Evolutionary conservation across 1,284 basidiomycete species (phyloP).

Genomic region (Rhodofomes roseus): DNA sequence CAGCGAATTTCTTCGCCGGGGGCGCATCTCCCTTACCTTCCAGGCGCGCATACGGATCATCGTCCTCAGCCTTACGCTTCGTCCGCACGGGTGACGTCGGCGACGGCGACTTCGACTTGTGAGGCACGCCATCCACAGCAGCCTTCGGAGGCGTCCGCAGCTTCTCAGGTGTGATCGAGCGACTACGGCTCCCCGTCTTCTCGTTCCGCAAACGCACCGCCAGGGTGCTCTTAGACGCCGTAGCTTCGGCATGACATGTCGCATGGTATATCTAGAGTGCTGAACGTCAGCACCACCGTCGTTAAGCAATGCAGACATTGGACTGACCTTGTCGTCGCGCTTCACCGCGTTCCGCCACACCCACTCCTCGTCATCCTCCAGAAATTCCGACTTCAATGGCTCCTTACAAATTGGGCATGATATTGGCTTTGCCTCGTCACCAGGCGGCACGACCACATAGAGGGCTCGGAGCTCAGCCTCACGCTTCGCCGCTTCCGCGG

Average conservation of each 20-base stretch:
- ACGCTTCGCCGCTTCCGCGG: slow-evolving; percentile 67
- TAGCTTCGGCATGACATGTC: slow-evolving; percentile 84
- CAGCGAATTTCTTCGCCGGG: slow-evolving; percentile 27
- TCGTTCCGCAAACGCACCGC: slow-evolving; percentile 64
- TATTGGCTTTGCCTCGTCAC: slow-evolving; percentile 74
- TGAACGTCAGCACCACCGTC: slow-evolving; percentile 2
- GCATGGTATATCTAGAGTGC: slow-evolving; percentile 77
- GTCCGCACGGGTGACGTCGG: slow-evolving; percentile 48
- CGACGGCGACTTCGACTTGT: slow-evolving; percentile 39
- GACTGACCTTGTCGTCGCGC: slow-evolving; percentile 76
- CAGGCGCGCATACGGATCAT: slow-evolving; percentile 27
- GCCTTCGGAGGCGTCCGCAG: slow-evolving; percentile 43
- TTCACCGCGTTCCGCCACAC: slow-evolving; percentile 92
- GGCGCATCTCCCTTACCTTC: slow-evolving; percentile 17
- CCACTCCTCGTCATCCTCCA: slow-evolving; percentile 98
- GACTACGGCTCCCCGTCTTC: slow-evolving; percentile 49
- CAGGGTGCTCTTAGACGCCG: slow-evolving; percentile 54
- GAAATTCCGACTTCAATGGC: slow-evolving; percentile 85
- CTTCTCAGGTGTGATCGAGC: slow-evolving; percentile 68
- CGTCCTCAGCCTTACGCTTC: slow-evolving; percentile 68
- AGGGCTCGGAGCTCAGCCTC: slow-evolving; percentile 74
- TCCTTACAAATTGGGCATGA: slow-evolving; percentile 99
- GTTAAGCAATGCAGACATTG: background rate
- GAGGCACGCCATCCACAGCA: slow-evolving; percentile 14
- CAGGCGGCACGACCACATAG: slow-evolving; percentile 85